These are phyloP conservation scores for Brettanomyces nanus DNA, from an alignment of 805 yeast genomes.

Conservation along the genomic window DNA sequence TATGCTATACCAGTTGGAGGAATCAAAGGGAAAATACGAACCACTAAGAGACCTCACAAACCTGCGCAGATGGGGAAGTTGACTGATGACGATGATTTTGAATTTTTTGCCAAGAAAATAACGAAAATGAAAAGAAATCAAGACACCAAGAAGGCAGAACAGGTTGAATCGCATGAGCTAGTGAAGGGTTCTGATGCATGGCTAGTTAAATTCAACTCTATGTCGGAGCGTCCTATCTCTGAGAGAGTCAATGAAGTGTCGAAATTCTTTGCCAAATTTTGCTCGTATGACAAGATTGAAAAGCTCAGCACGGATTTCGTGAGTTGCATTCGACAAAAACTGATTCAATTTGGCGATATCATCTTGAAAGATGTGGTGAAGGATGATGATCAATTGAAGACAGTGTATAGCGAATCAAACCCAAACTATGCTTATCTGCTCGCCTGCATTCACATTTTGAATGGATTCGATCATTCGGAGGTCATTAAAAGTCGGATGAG, in stretches of 20 bases:
- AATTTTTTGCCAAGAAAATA: constrained; percentile 6
- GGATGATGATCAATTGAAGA: constrained; percentile 10
- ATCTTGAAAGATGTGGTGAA: constrained; percentile 10
- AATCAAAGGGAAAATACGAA: background rate
- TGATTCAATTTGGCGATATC: constrained; percentile 16
- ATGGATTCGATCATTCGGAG: constrained; percentile 10
- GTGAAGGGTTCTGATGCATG: constrained; percentile 2
- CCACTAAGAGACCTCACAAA: background rate
- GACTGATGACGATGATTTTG: constrained; percentile 16
- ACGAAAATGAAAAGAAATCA: background rate
- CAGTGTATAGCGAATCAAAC: constrained; percentile 9
- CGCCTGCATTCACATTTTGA: constrained; percentile 11
- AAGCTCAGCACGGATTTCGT: constrained; percentile 14
- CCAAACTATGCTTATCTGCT: constrained; percentile 14
- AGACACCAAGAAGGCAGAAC: background rate
- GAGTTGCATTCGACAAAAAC: constrained; percentile 6
- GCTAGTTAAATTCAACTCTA: background rate
- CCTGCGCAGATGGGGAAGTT: constrained; percentile 13
- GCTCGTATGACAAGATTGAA: constrained; percentile 10
- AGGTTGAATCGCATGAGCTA: background rate
- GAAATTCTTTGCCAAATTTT: constrained; percentile 4
- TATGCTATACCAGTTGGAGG: background rate
- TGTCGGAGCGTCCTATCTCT: constrained; percentile 4
- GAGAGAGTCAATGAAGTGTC: constrained; percentile 1
- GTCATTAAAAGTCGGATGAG: constrained; percentile 8